Evolutionary conservation across 73 alveolate genomes (phyloP).

Genomic region (Blepharisma stoltei): DNA sequence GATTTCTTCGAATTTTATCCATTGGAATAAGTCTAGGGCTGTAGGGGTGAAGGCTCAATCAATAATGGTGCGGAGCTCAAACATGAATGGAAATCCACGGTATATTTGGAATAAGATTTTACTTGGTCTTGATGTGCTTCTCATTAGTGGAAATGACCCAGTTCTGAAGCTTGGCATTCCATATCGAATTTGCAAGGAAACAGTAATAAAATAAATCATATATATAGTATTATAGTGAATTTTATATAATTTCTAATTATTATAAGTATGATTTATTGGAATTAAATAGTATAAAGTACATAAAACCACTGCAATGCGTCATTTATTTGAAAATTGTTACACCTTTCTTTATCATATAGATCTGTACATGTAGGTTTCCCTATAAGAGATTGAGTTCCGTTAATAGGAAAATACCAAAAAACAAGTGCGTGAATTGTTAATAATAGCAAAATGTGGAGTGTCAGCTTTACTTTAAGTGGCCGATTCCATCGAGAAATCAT

Average conservation of each 20-base stretch:
- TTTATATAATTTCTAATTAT: too few relatives aligned
- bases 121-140: conserved; percentile 45
- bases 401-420: conserved; percentile 53
- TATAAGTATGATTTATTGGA: too few relatives aligned
- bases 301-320: conserved; percentile 53
- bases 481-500: background rate
- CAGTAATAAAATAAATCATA: conserved; percentile 68
- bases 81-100: conserved; percentile 75
- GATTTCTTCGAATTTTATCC: conserved; percentile 84
- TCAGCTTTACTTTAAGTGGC: conserved; percentile 32
- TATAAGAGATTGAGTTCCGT: conserved; percentile 26
- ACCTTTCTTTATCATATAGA: conserved; percentile 23
- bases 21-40: conserved; percentile 77
- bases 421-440: conserved; percentile 30
- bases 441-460: conserved; percentile 33
- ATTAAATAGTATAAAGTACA: too few relatives aligned
- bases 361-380: conserved; percentile 41
- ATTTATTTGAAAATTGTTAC: conserved; percentile 51
- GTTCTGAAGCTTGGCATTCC: conserved; percentile 88
- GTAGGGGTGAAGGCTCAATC: conserved; percentile 92
- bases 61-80: conserved; percentile 74
- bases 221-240: too few relatives aligned
- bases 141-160: conserved; percentile 70
- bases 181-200: conserved; percentile 80
- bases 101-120: conserved; percentile 51